Percentiles rank a stretch among this genome's conserved stretches.
phyloP scores from a whole-genome alignment of 2,329 filamentous ascomycete genomes.

The Samsoniella hepiali region DNA sequence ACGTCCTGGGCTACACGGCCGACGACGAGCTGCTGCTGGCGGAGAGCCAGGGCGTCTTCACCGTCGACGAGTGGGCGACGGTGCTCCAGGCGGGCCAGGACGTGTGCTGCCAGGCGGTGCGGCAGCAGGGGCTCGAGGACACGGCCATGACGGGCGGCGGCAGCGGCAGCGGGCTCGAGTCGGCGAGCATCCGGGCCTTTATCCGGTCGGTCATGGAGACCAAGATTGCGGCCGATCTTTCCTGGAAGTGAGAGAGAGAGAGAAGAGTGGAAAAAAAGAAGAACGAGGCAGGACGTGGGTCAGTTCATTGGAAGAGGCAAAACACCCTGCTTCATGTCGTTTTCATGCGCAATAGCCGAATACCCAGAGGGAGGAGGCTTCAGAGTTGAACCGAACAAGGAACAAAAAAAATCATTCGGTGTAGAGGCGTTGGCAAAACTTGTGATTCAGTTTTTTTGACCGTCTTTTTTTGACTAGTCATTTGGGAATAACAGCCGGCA shows the following conservation, averaged over 20 bases:
- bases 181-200: constrained; percentile 55
- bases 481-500: not conserved
- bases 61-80: constrained; percentile 70
- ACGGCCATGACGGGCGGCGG: constrained; percentile 41
- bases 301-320: not conserved
- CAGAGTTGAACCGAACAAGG: too few species aligned
- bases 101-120: constrained; percentile 55
- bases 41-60: constrained; percentile 80
- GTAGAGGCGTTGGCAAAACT: constrained; percentile 13
- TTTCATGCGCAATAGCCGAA: not conserved
- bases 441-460: not conserved
- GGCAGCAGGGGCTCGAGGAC: constrained; percentile 35
- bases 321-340: not conserved
- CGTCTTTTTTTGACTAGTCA: not conserved
- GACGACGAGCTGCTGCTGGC: constrained; percentile 69
- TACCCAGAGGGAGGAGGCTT: not conserved
- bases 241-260: constrained; percentile 49
- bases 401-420: not conserved
- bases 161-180: constrained; percentile 36
- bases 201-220: constrained; percentile 58
- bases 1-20: constrained; percentile 81
- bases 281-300: not conserved
- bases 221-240: constrained; percentile 51
- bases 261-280: not conserved
- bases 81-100: constrained; percentile 62